Evolutionary conservation across 305 asterid species (phyloP), one percentile per base, ranked within the genome.

Genomic region (Solanum hybrid): DNA sequence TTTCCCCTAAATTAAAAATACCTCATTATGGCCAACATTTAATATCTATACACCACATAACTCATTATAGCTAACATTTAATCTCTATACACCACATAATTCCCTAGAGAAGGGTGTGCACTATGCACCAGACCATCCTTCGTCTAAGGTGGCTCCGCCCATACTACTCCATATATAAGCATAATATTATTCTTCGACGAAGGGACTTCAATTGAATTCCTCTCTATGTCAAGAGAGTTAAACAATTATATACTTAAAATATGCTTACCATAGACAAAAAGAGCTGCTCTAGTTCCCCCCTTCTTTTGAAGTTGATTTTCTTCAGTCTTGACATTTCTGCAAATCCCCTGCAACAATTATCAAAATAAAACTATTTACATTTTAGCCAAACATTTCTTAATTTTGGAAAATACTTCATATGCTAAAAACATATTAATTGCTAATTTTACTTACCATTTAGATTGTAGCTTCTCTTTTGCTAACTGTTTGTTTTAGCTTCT

Each of bases 241-340:
- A 78, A 85, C 10, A n/a, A 9, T 68, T 24, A 31, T 57, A 88
- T 34, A 27, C 26, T 85, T 7, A 6, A 41, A 79, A 33, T 10
- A 20, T 80, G 65, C 80, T 77, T 93, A 96, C 98, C 96, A 89
- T 87, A 95, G 68, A 94, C 94, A 70, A 95, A 93, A 13, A 92
- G 6, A 41, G 96, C 38, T 68, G 97, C 97, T 93, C 94, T 92
- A 11, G 41, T 89, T 51, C 97, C 98, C 80, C 98, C 97, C 80
- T 88, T 93, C 90, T 87, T 92, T 17, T 88, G 83, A n/a, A 84
- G 89, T 88, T 92, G 90, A 34, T 87, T 90, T 51, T 86, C 79
- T 87, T 61, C 91, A 45, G 86, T 89, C 22, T 90, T 65, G 39
- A 41, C 88, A 91, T 91, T 92, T 70, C 89, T 86, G 87, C 88